A percentile compares a stretch with the other conserved stretches of the same genome.
Evolutionary conservation across 2,329 filamentous ascomycete genomes (phyloP).

Genomic region (Colletotrichum sp.): DNA sequence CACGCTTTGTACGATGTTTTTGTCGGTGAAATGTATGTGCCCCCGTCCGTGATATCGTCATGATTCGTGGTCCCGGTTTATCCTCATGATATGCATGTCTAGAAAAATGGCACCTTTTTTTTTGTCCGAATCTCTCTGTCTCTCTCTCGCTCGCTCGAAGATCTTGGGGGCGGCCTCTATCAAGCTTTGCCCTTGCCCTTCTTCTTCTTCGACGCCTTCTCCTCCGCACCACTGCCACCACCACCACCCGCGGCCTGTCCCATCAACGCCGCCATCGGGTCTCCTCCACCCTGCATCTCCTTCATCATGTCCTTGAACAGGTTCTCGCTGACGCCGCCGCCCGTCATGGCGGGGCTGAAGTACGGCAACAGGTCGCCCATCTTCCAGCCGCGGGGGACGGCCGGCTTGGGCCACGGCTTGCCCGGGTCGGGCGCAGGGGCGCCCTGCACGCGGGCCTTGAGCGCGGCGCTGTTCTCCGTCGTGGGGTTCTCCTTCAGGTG

Average conservation of each 20-base stretch:
- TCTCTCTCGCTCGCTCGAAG: not conserved
- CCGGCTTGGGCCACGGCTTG: constrained; percentile 73
- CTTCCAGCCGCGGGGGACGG: constrained; percentile 89
- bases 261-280: constrained; percentile 51
- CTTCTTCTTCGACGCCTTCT: constrained; percentile 55
- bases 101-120: not conserved
- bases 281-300: constrained; percentile 72
- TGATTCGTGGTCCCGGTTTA: not conserved
- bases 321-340: constrained; percentile 93
- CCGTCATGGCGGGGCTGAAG: constrained; percentile 87
- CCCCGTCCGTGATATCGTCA: not conserved
- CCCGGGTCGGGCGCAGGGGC: constrained; percentile 69
- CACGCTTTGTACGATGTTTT: not conserved
- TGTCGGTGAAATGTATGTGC: not conserved
- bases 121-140: not conserved
- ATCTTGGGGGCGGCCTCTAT: not conserved
- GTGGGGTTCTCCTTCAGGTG: constrained; percentile 83
- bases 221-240: constrained; percentile 29
- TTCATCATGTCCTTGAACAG: constrained; percentile 97
- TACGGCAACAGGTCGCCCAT: constrained; percentile 84
- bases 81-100: not conserved
- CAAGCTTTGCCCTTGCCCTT: constrained; percentile 50
- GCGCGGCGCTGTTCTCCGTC: constrained; percentile 68
- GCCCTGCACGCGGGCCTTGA: constrained; percentile 76
- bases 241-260: constrained; percentile 37